Conservation (phyloP, 208 protist genomes). For the Trypanosoma avium region DNA sequence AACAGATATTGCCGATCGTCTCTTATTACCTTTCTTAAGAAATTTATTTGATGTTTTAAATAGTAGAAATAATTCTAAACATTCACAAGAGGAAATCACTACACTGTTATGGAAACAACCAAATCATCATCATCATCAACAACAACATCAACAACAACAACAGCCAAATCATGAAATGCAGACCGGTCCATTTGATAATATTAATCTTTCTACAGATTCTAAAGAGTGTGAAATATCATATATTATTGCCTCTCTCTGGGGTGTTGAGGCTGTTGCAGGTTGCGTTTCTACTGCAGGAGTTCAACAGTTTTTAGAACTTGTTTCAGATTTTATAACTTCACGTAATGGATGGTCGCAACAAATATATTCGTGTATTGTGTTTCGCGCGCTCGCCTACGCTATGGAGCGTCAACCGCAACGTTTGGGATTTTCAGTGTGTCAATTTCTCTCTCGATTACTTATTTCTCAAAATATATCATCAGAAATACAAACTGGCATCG, state of each 20-base stretch:
- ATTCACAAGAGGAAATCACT: background rate
- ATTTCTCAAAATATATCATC: slow-evolving; percentile 22
- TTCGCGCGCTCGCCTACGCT: slow-evolving; percentile 42
- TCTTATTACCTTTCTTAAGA: slow-evolving; percentile 48
- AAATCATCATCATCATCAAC: too few species aligned
- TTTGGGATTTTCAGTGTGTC: slow-evolving; percentile 61
- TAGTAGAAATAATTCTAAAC: slow-evolving; percentile 14
- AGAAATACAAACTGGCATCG: slow-evolving; percentile 40
- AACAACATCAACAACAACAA: too few species aligned
- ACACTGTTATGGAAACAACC: too few species aligned
- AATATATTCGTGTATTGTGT: slow-evolving; percentile 47
- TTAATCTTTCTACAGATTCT: slow-evolving; percentile 34
- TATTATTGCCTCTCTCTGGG: slow-evolving; percentile 47
- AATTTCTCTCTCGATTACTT: slow-evolving; percentile 44
- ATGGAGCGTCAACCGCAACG: slow-evolving; percentile 67
- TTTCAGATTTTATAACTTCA: slow-evolving; percentile 48
- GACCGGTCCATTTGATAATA: slow-evolving; percentile 24
- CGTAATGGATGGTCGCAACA: slow-evolving; percentile 50
- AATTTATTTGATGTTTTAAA: slow-evolving; percentile 56
- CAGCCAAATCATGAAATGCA: slow-evolving; percentile 21
- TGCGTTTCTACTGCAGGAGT: slow-evolving; percentile 60
- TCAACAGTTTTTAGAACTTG: slow-evolving; percentile 39
- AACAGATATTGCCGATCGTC: slow-evolving; percentile 29
- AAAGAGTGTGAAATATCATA: slow-evolving; percentile 36
- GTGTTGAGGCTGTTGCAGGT: slow-evolving; percentile 49